Base-by-base conservation (phyloP, 2,329 filamentous ascomycete species). In the Calycina herbarum region DNA sequence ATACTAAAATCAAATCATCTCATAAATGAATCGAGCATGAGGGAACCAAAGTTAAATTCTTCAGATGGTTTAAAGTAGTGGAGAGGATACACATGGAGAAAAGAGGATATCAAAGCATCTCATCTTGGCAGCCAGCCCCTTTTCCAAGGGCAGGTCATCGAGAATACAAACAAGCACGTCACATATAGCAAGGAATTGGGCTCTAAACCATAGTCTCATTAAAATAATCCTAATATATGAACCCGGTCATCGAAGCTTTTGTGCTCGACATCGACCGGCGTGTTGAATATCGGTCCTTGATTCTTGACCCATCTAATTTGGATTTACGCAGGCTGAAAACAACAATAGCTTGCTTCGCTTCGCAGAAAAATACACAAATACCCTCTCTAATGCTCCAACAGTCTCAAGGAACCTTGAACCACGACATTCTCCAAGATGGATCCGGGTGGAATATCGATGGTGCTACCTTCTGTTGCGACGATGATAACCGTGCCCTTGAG, bases 401-500 rank as follows among this genome's bases (percentile, higher is more conserved):
- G 80, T 76, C 87, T 86, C 86, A 99, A 86, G 80, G 93, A 97
- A 76, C 95, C 95, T 86, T 99, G 95, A 65, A 99, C 95, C 61
- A 99, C 95, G 15, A 98, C 95, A 82, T 99, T 99, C 86, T 99
- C 95, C 66, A 99, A 86, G 75, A 99, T 92, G 24, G 94, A 97
- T 78, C 95, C 95, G 24, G 95, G 94, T 62, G 95, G 95, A 74
- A 99, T 90, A 78, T 99, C 95, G 75, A 99, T 99, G 70, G 95
- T 99, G 84, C 91, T 94, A 73, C 94, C 94, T 82, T 99, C 95
- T 58, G 93, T 97, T 33, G 95, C 95, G 62, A 99, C 95, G 73
- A 99, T 99, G 78, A 99, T 99, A 79, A 99, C 95, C 35, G 95
- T 99, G 69, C 93, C 95, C 88, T 99, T 99, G 73, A 97, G 85